phyloP scores from a whole-genome alignment of 192 early-diverging fungal genomes.

The Mortierella alpina region DNA sequence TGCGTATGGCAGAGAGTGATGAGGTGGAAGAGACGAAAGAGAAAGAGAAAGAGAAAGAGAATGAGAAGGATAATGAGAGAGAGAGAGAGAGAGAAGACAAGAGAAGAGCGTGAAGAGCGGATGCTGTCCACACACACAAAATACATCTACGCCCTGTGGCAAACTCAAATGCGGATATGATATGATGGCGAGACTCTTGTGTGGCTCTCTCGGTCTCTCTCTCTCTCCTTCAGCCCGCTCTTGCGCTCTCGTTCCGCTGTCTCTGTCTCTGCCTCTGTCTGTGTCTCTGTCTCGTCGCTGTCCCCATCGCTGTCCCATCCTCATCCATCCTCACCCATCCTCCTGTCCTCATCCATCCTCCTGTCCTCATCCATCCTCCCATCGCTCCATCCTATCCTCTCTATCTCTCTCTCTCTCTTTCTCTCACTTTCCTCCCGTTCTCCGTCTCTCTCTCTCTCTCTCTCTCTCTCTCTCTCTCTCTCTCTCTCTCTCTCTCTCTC shows the following conservation, averaged over 20 bases:
- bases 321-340: not conserved
- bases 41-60: not conserved
- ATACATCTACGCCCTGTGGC: no score
- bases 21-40: not conserved
- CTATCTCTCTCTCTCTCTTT: not conserved
- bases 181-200: no score
- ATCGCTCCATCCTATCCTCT: not conserved
- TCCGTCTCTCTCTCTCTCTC: slow-evolving; percentile 1
- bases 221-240: no score
- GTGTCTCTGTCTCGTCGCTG: no score
- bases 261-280: no score
- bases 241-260: no score
- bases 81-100: not conserved
- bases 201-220: no score
- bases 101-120: not conserved
- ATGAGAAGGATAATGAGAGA: not conserved
- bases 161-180: no score
- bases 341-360: not conserved
- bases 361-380: not conserved
- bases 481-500: not conserved
- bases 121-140: no score
- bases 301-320: not conserved
- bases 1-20: not conserved
- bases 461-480: not conserved
- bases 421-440: not conserved